Base-by-base conservation (phyloP, 2,329 filamentous ascomycete species). In the Pleoardoris graminearum region DNA sequence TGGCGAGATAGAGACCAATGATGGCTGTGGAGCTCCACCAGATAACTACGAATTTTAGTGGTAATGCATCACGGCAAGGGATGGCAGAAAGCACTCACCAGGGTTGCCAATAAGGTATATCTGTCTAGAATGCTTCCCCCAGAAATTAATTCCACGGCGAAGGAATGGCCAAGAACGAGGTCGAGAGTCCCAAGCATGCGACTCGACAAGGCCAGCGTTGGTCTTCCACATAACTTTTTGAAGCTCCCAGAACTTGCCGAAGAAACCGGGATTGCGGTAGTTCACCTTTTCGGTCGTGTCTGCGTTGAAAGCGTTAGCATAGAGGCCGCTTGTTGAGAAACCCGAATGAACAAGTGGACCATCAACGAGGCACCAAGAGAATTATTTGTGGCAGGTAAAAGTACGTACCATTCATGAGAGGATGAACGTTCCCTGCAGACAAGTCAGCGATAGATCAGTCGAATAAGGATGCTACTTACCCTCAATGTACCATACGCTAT, bases 161-260 rank as follows among this genome's bases (percentile, higher is more conserved):
- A 99, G 85, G 51, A 95, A 84, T 19, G 94, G 94, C 94, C 94
- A 99, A 6, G 91, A 93, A 29, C 86, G 85, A 27, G 94, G 94
- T 39, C 94, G 89, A 41, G 94, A 97, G 73, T 99, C 94, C 94
- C 95, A 99, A 47, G 92, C 91, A 71, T 99, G 94, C 16, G 92
- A 96, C 68, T 99, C 94, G 22, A 94, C 90, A 43, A 99, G 85
- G 37, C 94, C 94, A 27, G 94, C 94, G 70, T 99, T 99, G 30
- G 94, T 99, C 66, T 84, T 91, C 94, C 94, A 99, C 94, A 99
- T 99, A 59, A 99, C 94, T 75, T 89, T 87, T 72, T 99, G 92
- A 38, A 99, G 82, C 77, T 99, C 94, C 85, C 88, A 91, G 79
- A 99, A 99, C 75, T 99, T 99, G 68, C 90, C 91, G 57, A 99